phyloP scores from a whole-genome alignment of 2,329 filamentous ascomycete species.

The Neobulgaria alba region DNA sequence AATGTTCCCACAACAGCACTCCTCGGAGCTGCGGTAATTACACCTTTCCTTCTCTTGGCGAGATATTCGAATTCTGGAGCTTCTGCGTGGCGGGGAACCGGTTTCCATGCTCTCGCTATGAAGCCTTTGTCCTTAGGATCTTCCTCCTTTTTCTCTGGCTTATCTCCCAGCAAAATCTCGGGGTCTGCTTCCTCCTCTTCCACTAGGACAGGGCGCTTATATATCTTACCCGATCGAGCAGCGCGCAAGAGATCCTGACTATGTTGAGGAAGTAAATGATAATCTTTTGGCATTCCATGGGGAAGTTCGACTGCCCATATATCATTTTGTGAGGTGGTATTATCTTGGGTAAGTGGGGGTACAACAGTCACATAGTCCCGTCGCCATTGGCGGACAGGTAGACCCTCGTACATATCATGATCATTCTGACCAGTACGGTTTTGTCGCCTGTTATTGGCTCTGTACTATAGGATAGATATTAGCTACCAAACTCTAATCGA shows the following conservation, averaged over 20 bases:
- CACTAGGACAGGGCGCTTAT: conserved; percentile 58
- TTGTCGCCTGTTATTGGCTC: conserved; percentile 24
- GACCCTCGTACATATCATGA: conserved; percentile 43
- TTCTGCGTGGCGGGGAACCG: conserved; percentile 50
- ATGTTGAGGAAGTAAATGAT: conserved; percentile 64
- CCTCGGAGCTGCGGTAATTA: conserved; percentile 47
- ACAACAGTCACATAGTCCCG: conserved; percentile 61
- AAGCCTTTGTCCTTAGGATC: conserved; percentile 41
- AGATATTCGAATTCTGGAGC: conserved; percentile 43
- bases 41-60: conserved; percentile 53
- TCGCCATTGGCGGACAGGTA: conserved; percentile 87
- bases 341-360: conserved; percentile 57
- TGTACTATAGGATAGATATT: conserved; percentile 20
- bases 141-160: conserved; percentile 52
- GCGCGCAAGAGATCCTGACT: conserved; percentile 77
- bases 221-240: conserved; percentile 67
- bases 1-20: conserved; percentile 44
- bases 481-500: no score
- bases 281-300: conserved; percentile 77
- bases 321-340: conserved; percentile 49
- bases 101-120: conserved; percentile 52
- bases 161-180: conserved; percentile 39
- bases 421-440: conserved; percentile 35
- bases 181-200: conserved; percentile 51
- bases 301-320: conserved; percentile 70